These are phyloP conservation scores for Parietaria judaica DNA, from an alignment of 306 rosid species.

Conservation along the genomic window DNA sequence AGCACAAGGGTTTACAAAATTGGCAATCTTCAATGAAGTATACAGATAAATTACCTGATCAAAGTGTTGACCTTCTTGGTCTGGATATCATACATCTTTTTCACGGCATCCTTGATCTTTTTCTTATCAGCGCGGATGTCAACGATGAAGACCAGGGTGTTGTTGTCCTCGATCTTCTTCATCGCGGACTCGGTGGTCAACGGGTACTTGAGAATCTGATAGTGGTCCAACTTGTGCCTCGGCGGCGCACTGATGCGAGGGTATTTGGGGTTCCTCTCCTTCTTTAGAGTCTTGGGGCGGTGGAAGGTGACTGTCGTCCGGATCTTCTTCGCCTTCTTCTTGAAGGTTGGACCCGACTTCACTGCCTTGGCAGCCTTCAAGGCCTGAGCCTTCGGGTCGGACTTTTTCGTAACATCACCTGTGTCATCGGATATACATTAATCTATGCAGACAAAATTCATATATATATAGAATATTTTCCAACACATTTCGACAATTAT, in stretches of 20 bases:
- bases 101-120: constrained; percentile 80
- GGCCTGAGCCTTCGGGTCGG: constrained; percentile 78
- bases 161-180: constrained; percentile 93
- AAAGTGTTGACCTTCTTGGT: constrained; percentile 88
- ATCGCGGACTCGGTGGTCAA: constrained; percentile 82
- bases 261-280: constrained; percentile 75
- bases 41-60: constrained; percentile 50
- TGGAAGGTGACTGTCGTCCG: constrained; percentile 80
- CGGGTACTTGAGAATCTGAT: constrained; percentile 77
- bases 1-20: not conserved
- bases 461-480: not conserved
- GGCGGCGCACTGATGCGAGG: constrained; percentile 82
- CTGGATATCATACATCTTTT: constrained; percentile 89
- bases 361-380: constrained; percentile 90
- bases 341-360: constrained; percentile 56
- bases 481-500: not conserved
- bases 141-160: constrained; percentile 76
- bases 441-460: not conserved
- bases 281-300: constrained; percentile 71
- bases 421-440: not conserved
- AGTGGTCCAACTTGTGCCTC: constrained; percentile 82
- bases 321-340: constrained; percentile 81
- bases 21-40: not conserved
- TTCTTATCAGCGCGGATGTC: constrained; percentile 80
- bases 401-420: constrained; percentile 53